Evolutionary conservation across 495 filamentous ascomycete genomes (phyloP).

Genomic region (Penicillium riverlandense): DNA sequence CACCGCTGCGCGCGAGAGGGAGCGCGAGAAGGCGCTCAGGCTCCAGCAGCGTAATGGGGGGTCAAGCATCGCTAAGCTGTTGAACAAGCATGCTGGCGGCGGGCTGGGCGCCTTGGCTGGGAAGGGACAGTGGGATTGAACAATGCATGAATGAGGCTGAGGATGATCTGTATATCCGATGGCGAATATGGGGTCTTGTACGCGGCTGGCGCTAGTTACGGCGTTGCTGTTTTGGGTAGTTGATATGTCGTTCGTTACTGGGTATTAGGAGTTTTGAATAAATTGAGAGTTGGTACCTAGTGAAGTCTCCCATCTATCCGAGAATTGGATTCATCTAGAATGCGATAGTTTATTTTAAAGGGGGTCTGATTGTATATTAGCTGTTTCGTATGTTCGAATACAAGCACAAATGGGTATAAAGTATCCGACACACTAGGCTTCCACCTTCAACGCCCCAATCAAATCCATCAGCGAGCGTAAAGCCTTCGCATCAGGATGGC

Average conservation of each 20-base stretch:
- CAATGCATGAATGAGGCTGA: background rate
- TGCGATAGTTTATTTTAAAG: no score
- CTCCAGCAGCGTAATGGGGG: constrained; percentile 34
- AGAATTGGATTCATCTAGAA: no score
- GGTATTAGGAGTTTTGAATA: no score
- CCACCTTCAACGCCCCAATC: no score
- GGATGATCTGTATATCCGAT: no score
- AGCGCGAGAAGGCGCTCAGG: constrained; percentile 55
- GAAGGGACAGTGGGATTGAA: constrained; percentile 34
- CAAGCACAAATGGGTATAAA: no score
- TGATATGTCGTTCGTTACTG: background rate
- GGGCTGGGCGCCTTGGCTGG: constrained; percentile 26
- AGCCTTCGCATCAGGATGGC: constrained; percentile 4
- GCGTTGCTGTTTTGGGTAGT: background rate
- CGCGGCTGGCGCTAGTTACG: background rate
- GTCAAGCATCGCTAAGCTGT: constrained; percentile 27
- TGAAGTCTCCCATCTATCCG: no score
- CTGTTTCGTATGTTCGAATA: no score
- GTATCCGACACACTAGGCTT: no score
- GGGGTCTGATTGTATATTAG: no score
- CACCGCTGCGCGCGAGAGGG: constrained; percentile 64
- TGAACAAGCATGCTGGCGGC: constrained; percentile 29
- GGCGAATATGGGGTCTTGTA: background rate
- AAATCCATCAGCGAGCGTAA: constrained; percentile 27
- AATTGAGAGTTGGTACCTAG: no score